Evolutionary conservation across 148 eudicot genomes (phyloP).

Genomic region (Cornus kousa): DNA sequence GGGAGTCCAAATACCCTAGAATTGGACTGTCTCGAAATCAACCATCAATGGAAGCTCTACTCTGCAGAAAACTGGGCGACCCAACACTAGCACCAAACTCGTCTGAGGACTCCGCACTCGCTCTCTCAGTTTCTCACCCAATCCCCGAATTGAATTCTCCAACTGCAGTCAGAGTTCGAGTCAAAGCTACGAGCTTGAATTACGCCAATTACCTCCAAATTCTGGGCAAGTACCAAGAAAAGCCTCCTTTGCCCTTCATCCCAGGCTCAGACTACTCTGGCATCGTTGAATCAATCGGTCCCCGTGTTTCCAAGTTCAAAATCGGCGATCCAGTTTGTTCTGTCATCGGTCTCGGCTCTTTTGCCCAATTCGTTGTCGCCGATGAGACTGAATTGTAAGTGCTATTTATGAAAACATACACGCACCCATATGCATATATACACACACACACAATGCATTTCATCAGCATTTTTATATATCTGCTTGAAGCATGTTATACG

Average conservation of each 20-base stretch:
- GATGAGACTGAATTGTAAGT: slow-evolving; percentile 75
- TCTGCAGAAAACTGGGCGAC: slow-evolving; percentile 74
- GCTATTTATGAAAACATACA: not conserved
- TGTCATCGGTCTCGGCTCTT: slow-evolving; percentile 56
- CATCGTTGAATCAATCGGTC: slow-evolving; percentile 52
- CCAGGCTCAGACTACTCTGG: slow-evolving; percentile 95
- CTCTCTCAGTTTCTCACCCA: slow-evolving; percentile 41
- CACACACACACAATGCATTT: not conserved
- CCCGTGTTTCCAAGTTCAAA: slow-evolving; percentile 47
- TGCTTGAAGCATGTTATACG: not conserved
- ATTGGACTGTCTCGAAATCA: not conserved
- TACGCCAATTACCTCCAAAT: slow-evolving; percentile 85
- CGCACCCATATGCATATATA: not conserved
- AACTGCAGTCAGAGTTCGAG: slow-evolving; percentile 52
- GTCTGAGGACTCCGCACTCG: slow-evolving; percentile 38
- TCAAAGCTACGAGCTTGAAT: slow-evolving; percentile 78
- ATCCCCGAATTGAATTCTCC: slow-evolving; percentile 60
- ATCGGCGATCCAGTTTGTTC: slow-evolving; percentile 78
- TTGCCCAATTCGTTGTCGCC: slow-evolving; percentile 73
- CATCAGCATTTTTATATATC: not conserved
- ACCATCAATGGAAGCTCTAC: slow-evolving; percentile 69
- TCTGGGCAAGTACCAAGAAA: slow-evolving; percentile 90
- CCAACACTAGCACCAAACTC: slow-evolving; percentile 48
- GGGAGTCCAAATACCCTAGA: not conserved
- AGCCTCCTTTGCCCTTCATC: slow-evolving; percentile 63